Evolutionary conservation across 176 grass and related monocot species (phyloP).

Genomic region (Lolium multiflorum): DNA sequence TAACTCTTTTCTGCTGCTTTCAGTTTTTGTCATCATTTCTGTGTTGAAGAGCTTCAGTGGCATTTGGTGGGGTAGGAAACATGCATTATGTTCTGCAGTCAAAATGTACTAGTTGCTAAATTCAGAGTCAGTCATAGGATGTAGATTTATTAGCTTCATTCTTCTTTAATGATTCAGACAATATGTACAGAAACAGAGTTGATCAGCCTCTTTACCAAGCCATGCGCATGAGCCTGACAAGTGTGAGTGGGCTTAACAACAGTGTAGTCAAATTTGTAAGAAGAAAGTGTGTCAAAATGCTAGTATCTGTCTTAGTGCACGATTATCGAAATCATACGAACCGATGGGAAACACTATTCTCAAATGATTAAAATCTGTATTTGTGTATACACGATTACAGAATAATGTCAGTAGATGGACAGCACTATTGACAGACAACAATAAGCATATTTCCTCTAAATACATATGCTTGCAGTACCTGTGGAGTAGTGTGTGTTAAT

Average conservation of each 20-base stretch:
- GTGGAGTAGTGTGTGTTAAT: slow-evolving; percentile 50
- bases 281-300: background rate
- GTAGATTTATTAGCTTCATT: background rate
- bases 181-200: background rate
- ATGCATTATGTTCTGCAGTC: background rate
- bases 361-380: background rate
- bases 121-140: slow-evolving; percentile 1
- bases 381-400: background rate
- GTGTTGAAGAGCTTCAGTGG: background rate
- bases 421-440: background rate
- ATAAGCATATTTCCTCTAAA: background rate
- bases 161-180: slow-evolving; percentile 9
- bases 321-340: slow-evolving; percentile 8
- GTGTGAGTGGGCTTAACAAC: background rate
- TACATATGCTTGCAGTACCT: slow-evolving; percentile 2
- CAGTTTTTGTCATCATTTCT: slow-evolving; percentile 8
- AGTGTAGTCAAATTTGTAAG: background rate
- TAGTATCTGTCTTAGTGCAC: background rate
- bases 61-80: slow-evolving; percentile 1
- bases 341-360: background rate
- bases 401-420: background rate
- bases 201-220: background rate
- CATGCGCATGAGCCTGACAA: background rate
- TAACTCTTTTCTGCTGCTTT: slow-evolving; percentile 26
- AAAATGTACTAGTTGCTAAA: slow-evolving; percentile 34